phyloP scores from a whole-genome alignment of 352 stramenopile genomes.

The Phytopythium montanum region DNA sequence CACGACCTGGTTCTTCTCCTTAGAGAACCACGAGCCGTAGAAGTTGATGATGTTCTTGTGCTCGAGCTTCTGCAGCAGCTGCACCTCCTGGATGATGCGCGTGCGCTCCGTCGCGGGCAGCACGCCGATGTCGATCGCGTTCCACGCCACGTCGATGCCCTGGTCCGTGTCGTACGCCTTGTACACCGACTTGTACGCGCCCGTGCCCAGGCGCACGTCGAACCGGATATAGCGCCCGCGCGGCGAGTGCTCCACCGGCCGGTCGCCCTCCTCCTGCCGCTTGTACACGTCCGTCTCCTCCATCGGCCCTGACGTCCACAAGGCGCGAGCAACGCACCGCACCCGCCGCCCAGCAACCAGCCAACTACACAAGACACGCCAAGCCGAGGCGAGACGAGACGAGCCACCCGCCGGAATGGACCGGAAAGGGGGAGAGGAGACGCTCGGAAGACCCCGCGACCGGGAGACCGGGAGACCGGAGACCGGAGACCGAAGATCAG shows the following conservation, averaged over 20 bases:
- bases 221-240: slow-evolving; percentile 86
- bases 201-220: slow-evolving; percentile 76
- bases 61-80: slow-evolving; percentile 95
- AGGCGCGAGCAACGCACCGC: no score
- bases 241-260: slow-evolving; percentile 71
- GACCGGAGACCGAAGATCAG: no score
- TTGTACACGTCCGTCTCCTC: slow-evolving; percentile 70
- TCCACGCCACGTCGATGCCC: slow-evolving; percentile 99
- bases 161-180: slow-evolving; percentile 98
- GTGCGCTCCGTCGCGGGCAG: slow-evolving; percentile 94
- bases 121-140: slow-evolving; percentile 96
- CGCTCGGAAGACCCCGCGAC: no score
- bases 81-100: slow-evolving; percentile 97
- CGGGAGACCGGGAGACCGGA: no score
- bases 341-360: no score
- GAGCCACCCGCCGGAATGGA: no score
- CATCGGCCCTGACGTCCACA: slow-evolving; percentile 23
- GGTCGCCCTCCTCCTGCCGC: slow-evolving; percentile 60
- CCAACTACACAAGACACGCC: no score
- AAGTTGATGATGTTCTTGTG: slow-evolving; percentile 99
- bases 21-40: slow-evolving; percentile 97
- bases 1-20: slow-evolving; percentile 97
- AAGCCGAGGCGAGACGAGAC: no score
- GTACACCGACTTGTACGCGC: slow-evolving; percentile 91
- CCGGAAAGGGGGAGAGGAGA: no score